A percentile compares a stretch with the other conserved stretches of the same genome.
These are phyloP conservation scores for Castanea sativa DNA, from an alignment of 306 rosid species.

Conservation along the genomic window DNA sequence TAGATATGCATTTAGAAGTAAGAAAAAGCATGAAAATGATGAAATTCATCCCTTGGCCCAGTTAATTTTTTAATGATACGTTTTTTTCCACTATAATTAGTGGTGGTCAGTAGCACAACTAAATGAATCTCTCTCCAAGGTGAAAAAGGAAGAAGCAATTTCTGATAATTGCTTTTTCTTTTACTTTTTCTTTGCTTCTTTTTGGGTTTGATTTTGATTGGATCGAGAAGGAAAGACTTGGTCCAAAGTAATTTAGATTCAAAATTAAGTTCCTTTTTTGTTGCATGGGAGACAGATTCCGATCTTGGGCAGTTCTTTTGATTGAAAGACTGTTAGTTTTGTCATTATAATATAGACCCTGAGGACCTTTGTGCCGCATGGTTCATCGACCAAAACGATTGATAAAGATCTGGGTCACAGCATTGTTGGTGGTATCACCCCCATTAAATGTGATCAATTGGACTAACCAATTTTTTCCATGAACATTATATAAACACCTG, in stretches of 20 bases:
- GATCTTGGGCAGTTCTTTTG: slow-evolving; percentile 48
- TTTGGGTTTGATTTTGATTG: slow-evolving; percentile 60
- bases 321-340: not conserved
- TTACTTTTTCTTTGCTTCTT: slow-evolving; percentile 42
- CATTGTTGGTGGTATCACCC: too few relatives aligned
- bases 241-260: slow-evolving; percentile 65
- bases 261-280: slow-evolving; percentile 42
- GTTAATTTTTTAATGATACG: not conserved
- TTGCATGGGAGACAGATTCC: slow-evolving; percentile 73
- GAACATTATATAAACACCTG: too few relatives aligned
- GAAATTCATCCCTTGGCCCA: not conserved
- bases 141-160: slow-evolving; percentile 45
- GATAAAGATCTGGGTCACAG: not conserved
- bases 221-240: slow-evolving; percentile 68
- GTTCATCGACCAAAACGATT: not conserved
- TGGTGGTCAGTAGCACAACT: not conserved
- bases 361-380: not conserved
- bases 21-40: not conserved
- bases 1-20: not conserved
- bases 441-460: too few relatives aligned
- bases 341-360: not conserved
- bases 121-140: slow-evolving; percentile 29
- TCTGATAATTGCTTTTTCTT: slow-evolving; percentile 57
- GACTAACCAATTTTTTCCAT: too few relatives aligned
- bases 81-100: not conserved